These are phyloP conservation scores for Hemileccinum rubropunctum DNA, from an alignment of 768 basidiomycete genomes.

Conservation along the genomic window DNA sequence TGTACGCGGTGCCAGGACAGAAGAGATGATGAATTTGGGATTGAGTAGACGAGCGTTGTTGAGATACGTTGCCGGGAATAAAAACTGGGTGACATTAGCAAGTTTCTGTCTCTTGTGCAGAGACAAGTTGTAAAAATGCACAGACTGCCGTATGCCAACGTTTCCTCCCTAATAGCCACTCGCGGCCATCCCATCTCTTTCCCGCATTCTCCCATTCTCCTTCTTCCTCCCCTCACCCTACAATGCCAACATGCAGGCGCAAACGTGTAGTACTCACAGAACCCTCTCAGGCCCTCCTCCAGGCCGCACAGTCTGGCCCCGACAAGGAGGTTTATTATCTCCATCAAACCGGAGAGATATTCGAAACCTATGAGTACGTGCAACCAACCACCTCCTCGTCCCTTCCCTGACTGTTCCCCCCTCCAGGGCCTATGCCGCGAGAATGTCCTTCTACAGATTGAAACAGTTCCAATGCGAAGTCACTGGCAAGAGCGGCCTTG, in stretches of 20 bases:
- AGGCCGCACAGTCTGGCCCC: constrained; percentile 60
- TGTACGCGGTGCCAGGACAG: background rate
- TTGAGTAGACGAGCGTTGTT: constrained; percentile 7
- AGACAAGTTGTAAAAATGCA: constrained; percentile 27
- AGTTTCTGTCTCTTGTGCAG: constrained; percentile 24
- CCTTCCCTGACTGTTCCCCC: constrained; percentile 21
- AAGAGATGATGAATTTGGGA: background rate
- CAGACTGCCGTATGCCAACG: constrained; percentile 39
- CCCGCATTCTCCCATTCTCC: constrained; percentile 49
- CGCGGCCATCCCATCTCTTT: constrained; percentile 55
- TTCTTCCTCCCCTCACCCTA: constrained; percentile 42
- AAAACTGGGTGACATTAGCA: constrained; percentile 12
- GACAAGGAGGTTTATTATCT: constrained; percentile 86
- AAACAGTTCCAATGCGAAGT: constrained; percentile 98
- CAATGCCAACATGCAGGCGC: constrained; percentile 86
- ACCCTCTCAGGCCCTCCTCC: constrained; percentile 68
- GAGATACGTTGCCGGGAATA: constrained; percentile 1
- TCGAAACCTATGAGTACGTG: constrained; percentile 90
- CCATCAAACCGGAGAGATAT: constrained; percentile 94
- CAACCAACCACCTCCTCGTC: constrained; percentile 23
- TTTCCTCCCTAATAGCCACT: constrained; percentile 59
- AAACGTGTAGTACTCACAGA: constrained; percentile 88
- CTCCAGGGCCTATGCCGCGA: constrained; percentile 72
- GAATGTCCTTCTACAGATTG: constrained; percentile 92
- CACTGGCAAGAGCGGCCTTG: constrained; percentile 88